These are phyloP conservation scores for Astragalus membranaceus DNA, from an alignment of 306 rosid genomes.

Conservation along the genomic window DNA sequence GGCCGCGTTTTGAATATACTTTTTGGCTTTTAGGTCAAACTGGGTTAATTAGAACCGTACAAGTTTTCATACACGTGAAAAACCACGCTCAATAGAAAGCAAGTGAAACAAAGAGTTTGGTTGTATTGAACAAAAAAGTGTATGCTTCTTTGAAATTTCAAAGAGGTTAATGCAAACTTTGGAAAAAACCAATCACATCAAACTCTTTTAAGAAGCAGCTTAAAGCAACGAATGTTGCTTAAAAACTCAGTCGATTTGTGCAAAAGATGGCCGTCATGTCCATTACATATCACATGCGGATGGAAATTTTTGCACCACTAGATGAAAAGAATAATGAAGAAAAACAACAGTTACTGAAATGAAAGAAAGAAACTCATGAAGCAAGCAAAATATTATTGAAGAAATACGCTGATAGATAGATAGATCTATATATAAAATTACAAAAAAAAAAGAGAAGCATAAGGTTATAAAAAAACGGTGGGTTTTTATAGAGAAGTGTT, in stretches of 20 bases:
- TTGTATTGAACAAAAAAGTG: background rate
- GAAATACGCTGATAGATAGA: background rate
- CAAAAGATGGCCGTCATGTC: slow-evolving; percentile 85
- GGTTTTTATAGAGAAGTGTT: slow-evolving; percentile 21
- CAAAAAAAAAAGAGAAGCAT: background rate
- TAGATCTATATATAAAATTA: background rate
- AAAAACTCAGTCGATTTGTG: slow-evolving; percentile 44
- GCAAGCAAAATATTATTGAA: background rate
- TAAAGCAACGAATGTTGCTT: slow-evolving; percentile 22
- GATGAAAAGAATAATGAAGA: background rate
- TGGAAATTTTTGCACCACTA: slow-evolving; percentile 69
- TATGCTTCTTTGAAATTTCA: slow-evolving; percentile 29
- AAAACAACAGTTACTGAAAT: background rate
- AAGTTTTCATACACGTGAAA: background rate
- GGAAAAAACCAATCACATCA: slow-evolving; percentile 16
- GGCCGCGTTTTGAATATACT: no score
- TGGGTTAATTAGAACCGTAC: no score
- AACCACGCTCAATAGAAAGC: background rate
- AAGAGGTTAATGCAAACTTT: slow-evolving; percentile 30
- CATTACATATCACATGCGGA: slow-evolving; percentile 62
- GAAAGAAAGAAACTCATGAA: background rate
- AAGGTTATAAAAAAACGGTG: background rate
- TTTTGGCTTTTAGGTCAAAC: no score
- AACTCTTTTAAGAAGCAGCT: slow-evolving; percentile 51
- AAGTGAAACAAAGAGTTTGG: background rate